Base-by-base conservation (phyloP, 2,329 filamentous ascomycete species). In the Tolypocladium sp. region DNA sequence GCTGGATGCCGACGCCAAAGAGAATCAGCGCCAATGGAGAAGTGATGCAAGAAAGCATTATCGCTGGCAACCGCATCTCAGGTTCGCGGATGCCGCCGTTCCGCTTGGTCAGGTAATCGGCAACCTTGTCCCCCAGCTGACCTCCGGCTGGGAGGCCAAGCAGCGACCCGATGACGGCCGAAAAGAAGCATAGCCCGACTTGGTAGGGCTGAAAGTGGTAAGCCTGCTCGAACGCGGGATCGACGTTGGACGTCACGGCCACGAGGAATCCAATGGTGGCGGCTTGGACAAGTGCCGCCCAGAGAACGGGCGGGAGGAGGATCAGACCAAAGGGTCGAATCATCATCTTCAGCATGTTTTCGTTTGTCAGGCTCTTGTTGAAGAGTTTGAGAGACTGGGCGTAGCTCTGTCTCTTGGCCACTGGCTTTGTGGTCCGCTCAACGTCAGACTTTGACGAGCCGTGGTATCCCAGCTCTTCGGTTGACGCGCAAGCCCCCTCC, bases 71-170 rank as follows among this genome's bases (percentile, higher is more conserved):
- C n/a, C 83, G 74, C 82, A 85, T 84, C 65, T 85, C 82, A 0
- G 83, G 80, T 56, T 83, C 77, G n/a, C 82, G 74, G 25, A 85
- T 74, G 6, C 83, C 83, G 4, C 76, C 74, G 63, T 85, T 86
- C 35, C 74, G 73, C 57, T 69, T 72, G 0, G 83, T 85, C 27
- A 80, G 71, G 58, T 70, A 74, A 55, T 81, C 77, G 22, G 79
- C 78, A 10, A 77, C 69, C 66, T 71, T 73, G 63, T 84, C 78
- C 2, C 75, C 76, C 1, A 80, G 63, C 37, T 73, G 68, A 0
- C 82, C 82, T 9, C 81, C 81, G 3, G 77, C 74, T 3, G 78
- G 74, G n/a, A 82, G 76, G 13, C 78, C 82, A 5, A 79, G 41
- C 2, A 78, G 60, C 1, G 78, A 75, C 9, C 81, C 81, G 12